Evolutionary conservation across 1,139 yeast genomes (phyloP), one percentile per base, ranked within the genome.

Genomic region (Meyerozyma elateridarum): DNA sequence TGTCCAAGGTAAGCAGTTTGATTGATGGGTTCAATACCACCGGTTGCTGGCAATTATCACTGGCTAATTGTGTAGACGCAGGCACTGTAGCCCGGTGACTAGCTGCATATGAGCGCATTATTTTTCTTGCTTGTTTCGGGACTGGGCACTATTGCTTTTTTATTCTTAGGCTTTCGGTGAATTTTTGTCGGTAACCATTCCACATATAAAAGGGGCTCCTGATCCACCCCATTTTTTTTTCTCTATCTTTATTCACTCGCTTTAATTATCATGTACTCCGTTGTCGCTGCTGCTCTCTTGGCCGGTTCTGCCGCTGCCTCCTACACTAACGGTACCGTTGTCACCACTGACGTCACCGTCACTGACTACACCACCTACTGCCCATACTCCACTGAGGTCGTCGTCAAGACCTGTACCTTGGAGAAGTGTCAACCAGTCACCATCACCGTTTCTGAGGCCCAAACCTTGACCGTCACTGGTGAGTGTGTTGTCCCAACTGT

Each of bases 321-420:
- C 20, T 38, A 39, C 36, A 28, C 46, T 29, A 45, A 46, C 47
- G 46, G 22, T 20, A 44, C 51, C 37, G 40, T 39, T 29, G 41
- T 46, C 38, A 47, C 51, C 46, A 45, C 48, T 14, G 45, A 48
- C 32, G 58, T 63, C 40, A 72, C 74, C 37, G 77, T 73, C 46
- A 70, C 79, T 42, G 74, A 59, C 41, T 68, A 61, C 61, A 67
- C 76, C 51, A 73, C 82, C 38, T 73, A 71, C 73, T 73, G 82
- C 50, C 82, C 82, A 52, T 62, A 50, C 35, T 54, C 81, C 37
- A 77, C 84, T 41, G 61, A 65, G 36, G 46, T 76, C 38, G 59
- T 64, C 45, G 56, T 71, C 47, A 73, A 75, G 58, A 67, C 63
- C 49, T 61, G 68, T 49, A 32, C 39, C 15, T 47, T 48, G 18